Evolutionary conservation across 345 rosid genomes (phyloP), one percentile per base, ranked within the genome.

Genomic region (Cochlearia excelsa): DNA sequence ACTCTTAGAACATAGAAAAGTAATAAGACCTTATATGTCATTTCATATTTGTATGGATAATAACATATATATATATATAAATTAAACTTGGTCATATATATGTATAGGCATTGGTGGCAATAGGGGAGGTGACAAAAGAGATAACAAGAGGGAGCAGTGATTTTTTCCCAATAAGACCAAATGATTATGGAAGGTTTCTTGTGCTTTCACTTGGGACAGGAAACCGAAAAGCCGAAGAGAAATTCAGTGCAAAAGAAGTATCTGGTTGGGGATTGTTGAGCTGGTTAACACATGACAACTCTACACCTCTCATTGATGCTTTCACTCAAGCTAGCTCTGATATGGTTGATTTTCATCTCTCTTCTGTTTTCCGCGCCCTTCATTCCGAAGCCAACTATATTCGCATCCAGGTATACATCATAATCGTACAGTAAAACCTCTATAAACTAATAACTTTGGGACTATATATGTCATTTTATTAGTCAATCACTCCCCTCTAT

Each of bases 181-280:
- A 63, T 57, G 87, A 86, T 33, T 79, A 80, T 5, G 58, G 61
- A 26, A 62, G 83, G 42, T 78, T 77, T 66, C 63, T 80, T 16
- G 83, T 87, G 3, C 68, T 87, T 9, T 87, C 95, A 0, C 66
- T 82, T n/a, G 95, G 95, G 43, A 80, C 90, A 0, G 88, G 95
- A 1, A 37, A 69, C 0, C 57, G 28, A 11, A 84, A 77, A 43
- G 4, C 5, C 0, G 78, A 78, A 43, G 74, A 67, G 43, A 82
- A 73, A 57, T 82, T 63, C 57, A 33, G 28, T 27, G 90, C 95
- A 0, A 2, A 29, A 0, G 61, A 73, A 23, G 84, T 77, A 4
- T 86, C 90, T 4, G 66, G 66, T 30, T 87, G 95, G 95, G 90
- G 86, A 5, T 0, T 87, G 26, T 9, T 84, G 44, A 81, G 88